Percentiles rank a stretch among this genome's conserved stretches.
Evolutionary conservation across 2,329 filamentous ascomycete genomes (phyloP).

Genomic region (Grosmannia huntii): DNA sequence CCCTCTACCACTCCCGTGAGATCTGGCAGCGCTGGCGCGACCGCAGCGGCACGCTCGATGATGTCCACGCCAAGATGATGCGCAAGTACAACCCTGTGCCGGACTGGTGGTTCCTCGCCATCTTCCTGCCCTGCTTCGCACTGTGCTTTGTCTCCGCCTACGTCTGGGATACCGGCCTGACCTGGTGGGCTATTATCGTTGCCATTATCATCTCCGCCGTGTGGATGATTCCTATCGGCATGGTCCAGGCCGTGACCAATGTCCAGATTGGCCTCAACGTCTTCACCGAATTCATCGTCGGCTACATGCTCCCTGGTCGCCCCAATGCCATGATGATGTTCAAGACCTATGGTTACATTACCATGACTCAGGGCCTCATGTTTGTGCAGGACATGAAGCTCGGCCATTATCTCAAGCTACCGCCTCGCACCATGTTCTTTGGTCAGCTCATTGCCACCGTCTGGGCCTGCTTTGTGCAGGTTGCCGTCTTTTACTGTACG

Average conservation of each 20-base stretch:
- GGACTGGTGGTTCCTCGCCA: slow-evolving; percentile 40
- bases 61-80: slow-evolving; percentile 36
- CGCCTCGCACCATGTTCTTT: slow-evolving; percentile 22
- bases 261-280: slow-evolving; percentile 39
- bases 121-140: slow-evolving; percentile 32
- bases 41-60: slow-evolving; percentile 11
- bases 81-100: slow-evolving; percentile 33
- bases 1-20: slow-evolving; percentile 24
- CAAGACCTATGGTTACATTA: slow-evolving; percentile 22
- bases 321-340: slow-evolving; percentile 41
- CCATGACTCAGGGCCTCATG: slow-evolving; percentile 9
- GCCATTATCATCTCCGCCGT: slow-evolving; percentile 17
- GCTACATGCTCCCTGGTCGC: slow-evolving; percentile 36
- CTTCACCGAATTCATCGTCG: slow-evolving; percentile 39
- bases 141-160: slow-evolving; percentile 26
- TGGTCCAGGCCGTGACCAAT: slow-evolving; percentile 40
- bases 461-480: slow-evolving; percentile 21
- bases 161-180: background rate
- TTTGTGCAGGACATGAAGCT: slow-evolving; percentile 17
- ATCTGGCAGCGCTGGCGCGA: slow-evolving; percentile 3
- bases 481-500: slow-evolving; percentile 21
- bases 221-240: slow-evolving; percentile 38
- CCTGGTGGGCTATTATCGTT: slow-evolving; percentile 1
- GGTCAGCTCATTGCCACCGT: slow-evolving; percentile 24
- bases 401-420: slow-evolving; percentile 19